Evolutionary conservation across 768 basidiomycete species (phyloP).

Genomic region (Psilocybe azurescens): DNA sequence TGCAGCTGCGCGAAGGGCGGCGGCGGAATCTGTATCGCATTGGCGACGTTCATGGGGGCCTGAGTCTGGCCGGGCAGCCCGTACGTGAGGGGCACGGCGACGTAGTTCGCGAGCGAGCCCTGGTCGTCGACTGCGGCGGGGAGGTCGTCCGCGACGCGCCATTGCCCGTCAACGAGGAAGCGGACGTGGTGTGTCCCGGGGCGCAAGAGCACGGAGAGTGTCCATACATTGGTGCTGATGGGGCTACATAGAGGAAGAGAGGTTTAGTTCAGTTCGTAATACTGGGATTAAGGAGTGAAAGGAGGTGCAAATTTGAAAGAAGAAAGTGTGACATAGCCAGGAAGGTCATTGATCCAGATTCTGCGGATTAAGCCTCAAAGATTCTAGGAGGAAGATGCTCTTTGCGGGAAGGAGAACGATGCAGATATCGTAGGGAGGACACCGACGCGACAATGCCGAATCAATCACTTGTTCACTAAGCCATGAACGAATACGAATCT

Average conservation of each 20-base stretch:
- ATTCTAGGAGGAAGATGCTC: too few species aligned
- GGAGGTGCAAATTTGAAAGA: neutral
- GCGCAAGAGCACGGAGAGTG: conserved; percentile 56
- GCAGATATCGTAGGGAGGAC: too few species aligned
- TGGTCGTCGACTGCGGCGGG: conserved; percentile 93
- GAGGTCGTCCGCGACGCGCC: conserved; percentile 76
- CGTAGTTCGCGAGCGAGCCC: conserved; percentile 93
- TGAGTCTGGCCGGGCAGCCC: conserved; percentile 20
- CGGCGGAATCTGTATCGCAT: conserved; percentile 9
- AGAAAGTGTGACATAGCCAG: too few species aligned
- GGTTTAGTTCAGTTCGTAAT: neutral
- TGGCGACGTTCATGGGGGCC: neutral
- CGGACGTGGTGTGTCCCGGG: conserved; percentile 95
- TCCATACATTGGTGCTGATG: conserved; percentile 35
- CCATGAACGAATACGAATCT: neutral
- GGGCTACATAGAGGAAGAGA: conserved; percentile 25
- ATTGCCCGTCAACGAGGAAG: conserved; percentile 92
- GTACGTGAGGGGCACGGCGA: conserved; percentile 60
- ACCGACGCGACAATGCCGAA: neutral
- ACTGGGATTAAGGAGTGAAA: conserved; percentile 12
- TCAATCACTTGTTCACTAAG: neutral
- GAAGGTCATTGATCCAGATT: too few species aligned
- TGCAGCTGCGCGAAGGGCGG: conserved; percentile 25
- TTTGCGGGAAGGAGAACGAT: too few species aligned
- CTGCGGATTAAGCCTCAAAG: too few species aligned